Base-by-base conservation (phyloP, 2,329 filamentous ascomycete genomes). In the Stemphylium lycopersici region DNA sequence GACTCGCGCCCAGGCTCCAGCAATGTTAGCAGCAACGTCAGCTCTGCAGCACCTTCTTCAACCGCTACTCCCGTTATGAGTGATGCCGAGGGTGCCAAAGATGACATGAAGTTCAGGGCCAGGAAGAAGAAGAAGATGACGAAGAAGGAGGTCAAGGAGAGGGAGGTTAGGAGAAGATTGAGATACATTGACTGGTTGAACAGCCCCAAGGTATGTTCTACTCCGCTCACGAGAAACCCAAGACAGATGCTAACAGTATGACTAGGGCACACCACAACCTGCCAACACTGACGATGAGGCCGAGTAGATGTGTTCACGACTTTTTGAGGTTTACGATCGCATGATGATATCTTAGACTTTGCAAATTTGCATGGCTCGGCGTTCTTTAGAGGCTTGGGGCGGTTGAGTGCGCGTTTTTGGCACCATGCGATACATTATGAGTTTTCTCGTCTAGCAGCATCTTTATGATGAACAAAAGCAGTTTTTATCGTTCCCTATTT, bases 91-190 rank as follows among this genome's bases (percentile, higher is more conserved):
- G 93, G 95, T 66, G 87, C 86, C 56, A 82, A 79, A 70, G 76
- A 89, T 76, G 84, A 82, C 56, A 85, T 99, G 83, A 93, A 96
- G 80, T 99, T 99, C 87, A 86, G 84, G 76, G 83, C 90, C 8
- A 95, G 93, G 84, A 89, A 89, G 80, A 97, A 97, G 91, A 96
- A 93, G 87, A 99, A 99, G 90, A 86, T 95, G 86, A 99, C 95
- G 52, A 91, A 96, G 82, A 92, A 92, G 79, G 92, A 99, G 77
- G 67, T 93, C 74, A 99, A 99, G 85, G 95, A 99, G 76, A 84
- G 90, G 16, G 93, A 98, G 78, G 89, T 90, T 38, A 84, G 96
- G 61, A 86, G 93, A 64, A 84, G 95, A 66, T 81, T 98, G 77
- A 87, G 95, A 68, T 92, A 99, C 78, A 84, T 87, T 56, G 84